A percentile compares a stretch with the other conserved stretches of the same genome.
phyloP scores from a whole-genome alignment of 441 rosid species.

The Macaranga tanarius region DNA sequence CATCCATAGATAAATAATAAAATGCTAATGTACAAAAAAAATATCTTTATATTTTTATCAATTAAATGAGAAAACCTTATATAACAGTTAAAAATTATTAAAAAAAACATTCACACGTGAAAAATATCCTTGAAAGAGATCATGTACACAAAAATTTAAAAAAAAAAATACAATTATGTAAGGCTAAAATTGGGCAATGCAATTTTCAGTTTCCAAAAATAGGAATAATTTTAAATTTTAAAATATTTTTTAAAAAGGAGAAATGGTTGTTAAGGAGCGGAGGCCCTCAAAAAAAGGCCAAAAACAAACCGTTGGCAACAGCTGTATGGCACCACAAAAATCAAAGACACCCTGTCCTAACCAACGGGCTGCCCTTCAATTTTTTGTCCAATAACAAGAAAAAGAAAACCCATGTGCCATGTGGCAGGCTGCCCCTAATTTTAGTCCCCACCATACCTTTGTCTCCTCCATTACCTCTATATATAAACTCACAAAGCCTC shows the following conservation, averaged over 20 bases:
- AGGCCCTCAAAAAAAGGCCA: constrained; percentile 3
- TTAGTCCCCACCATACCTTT: too few relatives aligned
- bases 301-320: constrained; percentile 34
- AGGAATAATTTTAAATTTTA: too few relatives aligned
- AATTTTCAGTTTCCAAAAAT: not conserved
- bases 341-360: constrained; percentile 26
- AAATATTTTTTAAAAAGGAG: not conserved
- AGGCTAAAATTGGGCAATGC: not conserved
- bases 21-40: too few relatives aligned
- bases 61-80: too few relatives aligned
- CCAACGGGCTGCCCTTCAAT: constrained; percentile 2
- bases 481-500: not conserved
- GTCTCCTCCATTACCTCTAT: not conserved
- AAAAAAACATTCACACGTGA: too few relatives aligned
- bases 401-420: constrained; percentile 14
- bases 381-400: not conserved
- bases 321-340: constrained; percentile 32
- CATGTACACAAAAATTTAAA: too few relatives aligned
- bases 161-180: too few relatives aligned
- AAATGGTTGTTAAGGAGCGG: not conserved
- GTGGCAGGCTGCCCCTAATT: constrained; percentile 18
- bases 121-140: too few relatives aligned
- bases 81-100: too few relatives aligned
- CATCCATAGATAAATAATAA: too few relatives aligned
- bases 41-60: too few relatives aligned